Conservation (phyloP, 768 basidiomycete genomes). For the Pleurotus djamor region DNA sequence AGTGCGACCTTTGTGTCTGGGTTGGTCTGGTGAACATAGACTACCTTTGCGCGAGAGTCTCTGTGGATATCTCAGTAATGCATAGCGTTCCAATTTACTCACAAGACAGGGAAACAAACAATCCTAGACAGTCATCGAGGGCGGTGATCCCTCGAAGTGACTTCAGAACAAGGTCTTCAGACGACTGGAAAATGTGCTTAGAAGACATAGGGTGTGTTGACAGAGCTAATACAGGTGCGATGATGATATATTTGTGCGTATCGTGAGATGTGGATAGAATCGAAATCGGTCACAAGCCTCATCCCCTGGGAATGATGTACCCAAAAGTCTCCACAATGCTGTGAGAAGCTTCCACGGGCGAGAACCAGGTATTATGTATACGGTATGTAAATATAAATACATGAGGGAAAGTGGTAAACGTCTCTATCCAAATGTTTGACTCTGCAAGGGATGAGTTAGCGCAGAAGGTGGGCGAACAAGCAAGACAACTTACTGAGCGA, state of each 20-base stretch:
- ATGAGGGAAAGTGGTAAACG: conserved; percentile 7
- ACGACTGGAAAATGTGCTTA: conserved; percentile 39
- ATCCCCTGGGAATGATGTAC: not conserved
- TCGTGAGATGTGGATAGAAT: too few relatives aligned
- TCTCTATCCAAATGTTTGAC: conserved; percentile 85
- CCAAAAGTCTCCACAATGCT: too few relatives aligned
- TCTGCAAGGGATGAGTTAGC: conserved; percentile 37
- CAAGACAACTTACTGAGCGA: conserved; percentile 55
- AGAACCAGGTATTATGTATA: not conserved
- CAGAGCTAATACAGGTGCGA: conserved; percentile 1
- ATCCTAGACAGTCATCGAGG: conserved; percentile 33
- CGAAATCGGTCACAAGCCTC: not conserved
- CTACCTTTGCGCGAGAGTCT: conserved; percentile 26
- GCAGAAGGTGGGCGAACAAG: not conserved
- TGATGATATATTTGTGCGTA: not conserved
- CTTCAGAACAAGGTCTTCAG: conserved; percentile 40
- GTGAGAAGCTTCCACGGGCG: not conserved
- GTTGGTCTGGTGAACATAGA: conserved; percentile 23
- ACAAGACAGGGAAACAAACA: conserved; percentile 25
- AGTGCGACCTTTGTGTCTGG: conserved; percentile 30
- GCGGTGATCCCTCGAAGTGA: conserved; percentile 38
- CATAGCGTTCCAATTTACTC: not conserved
- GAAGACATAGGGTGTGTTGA: conserved; percentile 28
- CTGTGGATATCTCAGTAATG: conserved; percentile 23
- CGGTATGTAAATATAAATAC: not conserved